A percentile compares a stretch with the other conserved stretches of the same genome.
Conservation (phyloP, 164 flowering plant genomes). For the Malania oleifera region DNA sequence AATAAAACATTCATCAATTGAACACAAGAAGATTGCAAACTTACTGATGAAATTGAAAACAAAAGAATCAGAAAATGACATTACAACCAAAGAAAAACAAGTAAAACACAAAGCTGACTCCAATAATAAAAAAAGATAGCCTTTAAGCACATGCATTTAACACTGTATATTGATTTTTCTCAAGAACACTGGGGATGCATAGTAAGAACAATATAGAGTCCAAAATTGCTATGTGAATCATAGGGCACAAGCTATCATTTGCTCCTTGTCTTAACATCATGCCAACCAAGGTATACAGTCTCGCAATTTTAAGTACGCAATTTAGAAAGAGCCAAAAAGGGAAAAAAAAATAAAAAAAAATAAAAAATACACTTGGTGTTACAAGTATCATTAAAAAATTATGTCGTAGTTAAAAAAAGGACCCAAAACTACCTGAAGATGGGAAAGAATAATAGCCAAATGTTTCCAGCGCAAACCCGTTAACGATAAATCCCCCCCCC, state of each 20-base stretch:
- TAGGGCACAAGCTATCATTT: neutral
- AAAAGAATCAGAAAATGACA: neutral
- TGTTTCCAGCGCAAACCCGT: neutral
- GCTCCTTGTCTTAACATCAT: neutral
- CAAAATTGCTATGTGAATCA: neutral
- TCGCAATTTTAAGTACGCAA: neutral
- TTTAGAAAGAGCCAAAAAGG: neutral
- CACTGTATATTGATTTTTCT: neutral
- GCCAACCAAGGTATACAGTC: neutral
- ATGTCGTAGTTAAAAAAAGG: neutral
- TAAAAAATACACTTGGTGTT: neutral
- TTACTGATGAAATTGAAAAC: neutral
- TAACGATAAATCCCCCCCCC: neutral
- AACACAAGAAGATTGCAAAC: neutral
- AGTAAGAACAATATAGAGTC: too few relatives aligned
- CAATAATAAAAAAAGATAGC: neutral
- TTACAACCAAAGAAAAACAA: neutral
- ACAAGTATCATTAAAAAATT: neutral
- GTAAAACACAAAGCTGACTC: neutral
- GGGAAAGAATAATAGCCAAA: neutral
- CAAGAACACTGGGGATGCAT: neutral
- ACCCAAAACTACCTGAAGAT: neutral
- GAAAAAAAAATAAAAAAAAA: neutral
- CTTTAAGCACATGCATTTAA: neutral
- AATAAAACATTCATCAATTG: slow-evolving; percentile 9